Base-by-base conservation (phyloP, 805 yeast genomes). In the Kazachstania africana region DNA sequence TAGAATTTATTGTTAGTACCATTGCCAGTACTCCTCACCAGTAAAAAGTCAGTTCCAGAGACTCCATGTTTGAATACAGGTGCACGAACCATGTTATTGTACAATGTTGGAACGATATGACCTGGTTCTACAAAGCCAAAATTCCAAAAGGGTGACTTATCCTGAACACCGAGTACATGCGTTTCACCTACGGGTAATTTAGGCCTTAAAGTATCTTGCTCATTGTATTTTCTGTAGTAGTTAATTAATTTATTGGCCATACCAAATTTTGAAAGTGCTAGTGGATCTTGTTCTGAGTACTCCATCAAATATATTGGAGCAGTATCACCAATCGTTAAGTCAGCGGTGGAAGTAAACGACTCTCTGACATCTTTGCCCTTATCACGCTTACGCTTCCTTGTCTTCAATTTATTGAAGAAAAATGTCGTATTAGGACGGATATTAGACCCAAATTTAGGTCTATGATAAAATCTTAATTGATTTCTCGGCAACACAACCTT, bases 61-160 rank as follows among this genome's bases (percentile, higher is more conserved):
- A 76, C 66, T 26, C 84, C 94, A 50, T 91, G 98, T 48, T 77
- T 76, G 62, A 83, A 88, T 3, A 88, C 70, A 0, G 98, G 98
- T 0, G 98, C 96, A 38, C 98, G 63, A 4, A 79, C 55, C 79
- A 91, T 78, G 46, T 84, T 80, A 53, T 88, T 91, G 60, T 91
- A 91, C 28, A 88, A 60, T 0, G 98, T 82, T 1, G 97, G 97
- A 3, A 87, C 95, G 34, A 84, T 73, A 44, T 79, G 83, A 3
- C 98, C 98, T 3, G 85, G 82, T 28, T 84, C 95, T 6, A 91
- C 97, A 59, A 80, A 82, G 1, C 98, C 98, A 61, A 85, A 91
- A 54, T 87, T 91, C 97, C 98, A 91, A 53, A 91, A 91, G 9
- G 98, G 96, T 6, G 95, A 82, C 45, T 93, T 70, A 57, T 91